Conservation (phyloP, 2,329 filamentous ascomycete species). For the Blumeriella jaapii region DNA sequence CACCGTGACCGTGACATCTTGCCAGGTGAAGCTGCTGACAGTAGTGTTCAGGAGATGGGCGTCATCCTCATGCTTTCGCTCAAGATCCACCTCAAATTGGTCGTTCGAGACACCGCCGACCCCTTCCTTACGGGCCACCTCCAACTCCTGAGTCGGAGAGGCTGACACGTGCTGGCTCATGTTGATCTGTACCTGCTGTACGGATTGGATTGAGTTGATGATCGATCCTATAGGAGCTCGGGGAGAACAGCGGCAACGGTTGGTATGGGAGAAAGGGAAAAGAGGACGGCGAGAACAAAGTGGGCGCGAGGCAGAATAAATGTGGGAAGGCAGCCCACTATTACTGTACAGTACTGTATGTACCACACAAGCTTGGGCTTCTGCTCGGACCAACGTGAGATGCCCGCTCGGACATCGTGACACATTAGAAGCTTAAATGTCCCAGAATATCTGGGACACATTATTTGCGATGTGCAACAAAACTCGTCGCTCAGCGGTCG, state of each 20-base stretch:
- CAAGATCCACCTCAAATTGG: slow-evolving; percentile 19
- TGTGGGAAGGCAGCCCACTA: too few species aligned
- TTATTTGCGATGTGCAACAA: too few species aligned
- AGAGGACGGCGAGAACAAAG: background rate
- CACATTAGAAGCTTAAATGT: too few species aligned
- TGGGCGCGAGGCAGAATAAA: background rate
- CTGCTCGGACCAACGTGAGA: too few species aligned
- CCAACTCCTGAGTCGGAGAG: background rate
- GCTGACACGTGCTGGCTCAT: background rate
- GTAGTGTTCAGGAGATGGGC: slow-evolving; percentile 48
- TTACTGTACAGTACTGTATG: background rate
- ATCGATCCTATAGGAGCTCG: too few species aligned
- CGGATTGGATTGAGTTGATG: background rate
- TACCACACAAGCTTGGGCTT: too few species aligned
- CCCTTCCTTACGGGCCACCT: slow-evolving; percentile 2
- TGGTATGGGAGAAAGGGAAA: background rate
- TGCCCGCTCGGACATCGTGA: too few species aligned
- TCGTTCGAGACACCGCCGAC: too few species aligned
- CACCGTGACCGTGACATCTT: slow-evolving; percentile 55
- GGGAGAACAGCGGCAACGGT: background rate
- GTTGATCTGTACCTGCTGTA: background rate
- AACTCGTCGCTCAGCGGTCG: too few species aligned
- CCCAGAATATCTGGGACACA: too few species aligned
- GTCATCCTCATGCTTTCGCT: slow-evolving; percentile 18
- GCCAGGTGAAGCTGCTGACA: slow-evolving; percentile 56